Evolutionary conservation across 2,329 filamentous ascomycete genomes (phyloP).

Genomic region (Ophiostoma tasmaniense): DNA sequence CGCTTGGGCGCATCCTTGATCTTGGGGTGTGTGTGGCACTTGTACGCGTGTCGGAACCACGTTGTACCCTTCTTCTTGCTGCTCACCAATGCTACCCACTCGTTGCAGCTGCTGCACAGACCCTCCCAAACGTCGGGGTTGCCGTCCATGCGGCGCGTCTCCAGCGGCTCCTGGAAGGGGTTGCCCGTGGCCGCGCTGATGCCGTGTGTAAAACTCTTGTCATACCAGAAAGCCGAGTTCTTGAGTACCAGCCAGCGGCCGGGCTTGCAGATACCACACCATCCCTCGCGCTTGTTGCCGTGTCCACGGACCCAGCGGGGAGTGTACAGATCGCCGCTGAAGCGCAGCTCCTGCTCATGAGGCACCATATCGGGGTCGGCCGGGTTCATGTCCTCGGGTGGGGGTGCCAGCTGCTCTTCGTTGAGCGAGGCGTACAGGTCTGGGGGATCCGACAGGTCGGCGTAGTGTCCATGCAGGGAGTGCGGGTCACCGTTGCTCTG

Average conservation of each 20-base stretch:
- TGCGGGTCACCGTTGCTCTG: slow-evolving; percentile 67
- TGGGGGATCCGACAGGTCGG: slow-evolving; percentile 65
- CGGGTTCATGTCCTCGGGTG: slow-evolving; percentile 74
- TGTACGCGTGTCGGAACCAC: slow-evolving; percentile 85
- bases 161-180: slow-evolving; percentile 67
- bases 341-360: slow-evolving; percentile 70
- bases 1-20: slow-evolving; percentile 63
- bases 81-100: slow-evolving; percentile 74
- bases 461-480: slow-evolving; percentile 59
- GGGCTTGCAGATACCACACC: slow-evolving; percentile 83
- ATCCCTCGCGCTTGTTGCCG: slow-evolving; percentile 79
- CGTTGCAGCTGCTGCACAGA: slow-evolving; percentile 66
- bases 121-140: slow-evolving; percentile 78
- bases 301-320: slow-evolving; percentile 77
- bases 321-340: slow-evolving; percentile 74
- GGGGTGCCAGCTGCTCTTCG: slow-evolving; percentile 65
- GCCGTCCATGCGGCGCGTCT: slow-evolving; percentile 67
- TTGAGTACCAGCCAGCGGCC: slow-evolving; percentile 81
- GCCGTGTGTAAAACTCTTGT: slow-evolving; percentile 83
- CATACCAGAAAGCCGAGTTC: slow-evolving; percentile 89
- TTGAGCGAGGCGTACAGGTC: slow-evolving; percentile 68
- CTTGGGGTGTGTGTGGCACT: slow-evolving; percentile 67
- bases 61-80: slow-evolving; percentile 90
- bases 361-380: slow-evolving; percentile 66
- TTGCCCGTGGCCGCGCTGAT: slow-evolving; percentile 74